Base-by-base conservation (phyloP, 192 early-diverging fungal genomes). In the Mortierella antarctica region DNA sequence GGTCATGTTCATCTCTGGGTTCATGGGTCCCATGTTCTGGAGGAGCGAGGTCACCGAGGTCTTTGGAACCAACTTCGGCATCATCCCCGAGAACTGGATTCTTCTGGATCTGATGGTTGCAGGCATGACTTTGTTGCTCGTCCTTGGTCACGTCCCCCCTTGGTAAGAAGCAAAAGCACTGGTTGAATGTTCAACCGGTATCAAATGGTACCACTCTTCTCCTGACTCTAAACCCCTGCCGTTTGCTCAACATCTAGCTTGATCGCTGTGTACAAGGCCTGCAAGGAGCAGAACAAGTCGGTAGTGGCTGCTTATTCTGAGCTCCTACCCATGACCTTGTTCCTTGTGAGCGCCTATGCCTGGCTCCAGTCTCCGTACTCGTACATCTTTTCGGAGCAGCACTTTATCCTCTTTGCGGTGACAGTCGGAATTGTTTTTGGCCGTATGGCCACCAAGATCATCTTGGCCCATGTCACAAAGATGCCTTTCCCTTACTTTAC, bases 401-500 rank as follows among this genome's bases (percentile, higher is more conserved):
- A 95, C 64, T 86, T 91, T 63, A 89, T 93, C 41, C 77, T 95
- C 51, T 95, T 93, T 77, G 88, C 91, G 31, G 65, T 95, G 45
- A 92, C 91, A 0, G 85, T 88, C 23, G 94, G 94, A n/a, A 90
- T 93, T 74, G 93, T 91, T 5, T 95, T 95, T 88, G 94, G 94
- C 41, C 91, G 94, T 67, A 92, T 95, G 82, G 94, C 93, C 57
- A 93, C 94, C 70, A 93, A 95, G 70, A 96, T 97, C 61, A 95
- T 97, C 62, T 80, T 97, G 80, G 92, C 93, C 31, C 96, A 97
- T 62, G 87, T 97, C 50, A 95, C 94, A 40, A 93, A 94, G 84
- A 89, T 86, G 73, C 73, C 82, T 39, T 97, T 93, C 85, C 96
- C 96, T 48, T 91, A 87, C 70, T 97, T 91, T 84, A 94, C 93